Evolutionary conservation across 208 protist genomes (phyloP).

Genomic region (Porcisia deanei): DNA sequence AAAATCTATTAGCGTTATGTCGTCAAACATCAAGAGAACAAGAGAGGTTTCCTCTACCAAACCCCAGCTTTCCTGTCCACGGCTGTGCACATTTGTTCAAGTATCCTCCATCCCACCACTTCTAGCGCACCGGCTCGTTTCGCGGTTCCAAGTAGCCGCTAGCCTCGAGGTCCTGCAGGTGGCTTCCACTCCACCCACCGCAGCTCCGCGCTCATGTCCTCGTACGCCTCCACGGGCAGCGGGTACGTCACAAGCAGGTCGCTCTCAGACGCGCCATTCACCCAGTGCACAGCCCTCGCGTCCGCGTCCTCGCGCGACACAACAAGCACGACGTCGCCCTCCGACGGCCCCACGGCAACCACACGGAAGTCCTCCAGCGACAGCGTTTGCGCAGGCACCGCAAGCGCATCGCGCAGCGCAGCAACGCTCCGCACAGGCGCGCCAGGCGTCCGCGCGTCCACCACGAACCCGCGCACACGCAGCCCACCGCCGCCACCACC

Average conservation of each 20-base stretch:
- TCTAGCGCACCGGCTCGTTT: too few species aligned
- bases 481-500: conserved; percentile 12
- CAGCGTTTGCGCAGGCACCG: conserved; percentile 49
- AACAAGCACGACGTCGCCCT: conserved; percentile 30
- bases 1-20: too few species aligned
- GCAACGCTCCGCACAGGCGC: neutral
- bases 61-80: too few species aligned
- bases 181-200: conserved; percentile 27
- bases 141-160: neutral
- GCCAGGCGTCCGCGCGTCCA: conserved; percentile 30
- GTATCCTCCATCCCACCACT: neutral
- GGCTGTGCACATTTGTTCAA: neutral
- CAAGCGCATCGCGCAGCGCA: conserved; percentile 20
- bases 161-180: neutral
- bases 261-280: conserved; percentile 40
- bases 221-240: conserved; percentile 40
- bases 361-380: conserved; percentile 62
- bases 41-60: too few species aligned
- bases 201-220: conserved; percentile 38
- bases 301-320: conserved; percentile 35
- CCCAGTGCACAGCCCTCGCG: conserved; percentile 44
- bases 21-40: too few species aligned
- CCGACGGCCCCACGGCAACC: conserved; percentile 28
- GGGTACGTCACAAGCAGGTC: conserved; percentile 51
- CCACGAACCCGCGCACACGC: conserved; percentile 38